Conservation (phyloP, 2,329 filamentous ascomycete genomes). For the Thermomyces lanuginosus region DNA sequence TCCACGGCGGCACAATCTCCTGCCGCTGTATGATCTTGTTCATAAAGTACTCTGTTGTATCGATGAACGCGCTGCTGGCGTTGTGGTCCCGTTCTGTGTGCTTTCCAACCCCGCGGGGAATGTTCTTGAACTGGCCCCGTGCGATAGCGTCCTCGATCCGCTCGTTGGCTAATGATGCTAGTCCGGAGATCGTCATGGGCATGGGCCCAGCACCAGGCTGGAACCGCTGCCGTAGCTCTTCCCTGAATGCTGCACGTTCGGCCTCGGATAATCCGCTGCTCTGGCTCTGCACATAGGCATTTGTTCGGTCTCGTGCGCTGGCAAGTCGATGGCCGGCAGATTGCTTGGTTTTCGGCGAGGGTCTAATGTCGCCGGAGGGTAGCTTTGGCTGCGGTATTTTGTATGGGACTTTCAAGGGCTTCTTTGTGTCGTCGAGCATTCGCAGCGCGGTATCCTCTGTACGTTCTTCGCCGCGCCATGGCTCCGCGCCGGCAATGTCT, state of each 20-base stretch:
- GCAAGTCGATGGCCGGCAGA: constrained; percentile 37
- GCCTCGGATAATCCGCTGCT: constrained; percentile 46
- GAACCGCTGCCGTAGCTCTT: constrained; percentile 69
- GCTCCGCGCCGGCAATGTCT: constrained; percentile 47
- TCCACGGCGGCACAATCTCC: constrained; percentile 92
- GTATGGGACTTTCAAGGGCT: constrained; percentile 34
- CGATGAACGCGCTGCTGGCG: constrained; percentile 74
- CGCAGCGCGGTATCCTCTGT: constrained; percentile 61
- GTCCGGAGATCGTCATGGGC: constrained; percentile 59
- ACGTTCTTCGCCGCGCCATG: constrained; percentile 67
- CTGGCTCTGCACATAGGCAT: constrained; percentile 38
- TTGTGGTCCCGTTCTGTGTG: constrained; percentile 55
- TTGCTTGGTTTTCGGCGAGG: constrained; percentile 26
- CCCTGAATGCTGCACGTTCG: constrained; percentile 55
- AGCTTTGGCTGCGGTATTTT: constrained; percentile 24
- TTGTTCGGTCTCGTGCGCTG: constrained; percentile 42
- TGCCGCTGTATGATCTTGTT: constrained; percentile 97
- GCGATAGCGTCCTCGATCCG: constrained; percentile 88
- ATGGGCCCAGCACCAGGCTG: constrained; percentile 53
- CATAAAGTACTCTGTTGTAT: constrained; percentile 95
- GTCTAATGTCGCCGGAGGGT: constrained; percentile 31
- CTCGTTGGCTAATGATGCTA: constrained; percentile 75
- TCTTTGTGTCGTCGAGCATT: constrained; percentile 54
- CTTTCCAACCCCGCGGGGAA: constrained; percentile 63
- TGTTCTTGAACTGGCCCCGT: constrained; percentile 72